phyloP scores from a whole-genome alignment of 352 stramenopile species.

The Phytophthora sp. region DNA sequence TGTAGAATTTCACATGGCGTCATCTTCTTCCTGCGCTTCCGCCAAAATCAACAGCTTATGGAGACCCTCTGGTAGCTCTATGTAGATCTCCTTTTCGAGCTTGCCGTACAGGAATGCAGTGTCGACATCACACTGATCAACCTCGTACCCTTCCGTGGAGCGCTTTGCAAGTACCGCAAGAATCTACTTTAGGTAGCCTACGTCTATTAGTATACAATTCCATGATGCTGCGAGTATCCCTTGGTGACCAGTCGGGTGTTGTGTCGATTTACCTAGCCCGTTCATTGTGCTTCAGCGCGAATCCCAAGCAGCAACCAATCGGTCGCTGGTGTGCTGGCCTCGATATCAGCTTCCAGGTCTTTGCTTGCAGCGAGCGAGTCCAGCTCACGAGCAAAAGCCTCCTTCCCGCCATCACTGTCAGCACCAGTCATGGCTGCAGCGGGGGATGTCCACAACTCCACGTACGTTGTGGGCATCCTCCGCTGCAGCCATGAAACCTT shows the following conservation, averaged over 20 bases:
- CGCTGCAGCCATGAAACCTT: neutral
- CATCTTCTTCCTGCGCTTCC: neutral
- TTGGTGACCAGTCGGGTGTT: neutral
- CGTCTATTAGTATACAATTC: too few species aligned
- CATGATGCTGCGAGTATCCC: neutral
- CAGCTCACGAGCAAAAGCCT: neutral
- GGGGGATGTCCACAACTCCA: too few species aligned
- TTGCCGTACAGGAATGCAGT: conserved; percentile 1
- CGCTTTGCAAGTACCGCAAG: neutral
- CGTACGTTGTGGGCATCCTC: neutral
- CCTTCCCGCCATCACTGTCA: neutral
- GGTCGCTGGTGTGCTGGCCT: neutral
- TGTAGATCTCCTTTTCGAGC: neutral
- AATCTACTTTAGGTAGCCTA: neutral
- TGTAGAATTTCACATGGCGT: neutral
- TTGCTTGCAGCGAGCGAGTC: conserved; percentile 2
- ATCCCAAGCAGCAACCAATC: too few species aligned
- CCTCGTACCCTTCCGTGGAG: neutral
- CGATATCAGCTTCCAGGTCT: conserved; percentile 14
- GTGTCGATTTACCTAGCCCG: neutral
- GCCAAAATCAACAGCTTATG: neutral
- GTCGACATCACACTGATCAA: neutral
- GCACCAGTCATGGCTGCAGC: neutral
- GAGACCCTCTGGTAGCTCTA: neutral
- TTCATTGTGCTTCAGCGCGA: neutral